Evolutionary conservation across 805 yeast species (phyloP).

Genomic region (Teunomyces kruisii): DNA sequence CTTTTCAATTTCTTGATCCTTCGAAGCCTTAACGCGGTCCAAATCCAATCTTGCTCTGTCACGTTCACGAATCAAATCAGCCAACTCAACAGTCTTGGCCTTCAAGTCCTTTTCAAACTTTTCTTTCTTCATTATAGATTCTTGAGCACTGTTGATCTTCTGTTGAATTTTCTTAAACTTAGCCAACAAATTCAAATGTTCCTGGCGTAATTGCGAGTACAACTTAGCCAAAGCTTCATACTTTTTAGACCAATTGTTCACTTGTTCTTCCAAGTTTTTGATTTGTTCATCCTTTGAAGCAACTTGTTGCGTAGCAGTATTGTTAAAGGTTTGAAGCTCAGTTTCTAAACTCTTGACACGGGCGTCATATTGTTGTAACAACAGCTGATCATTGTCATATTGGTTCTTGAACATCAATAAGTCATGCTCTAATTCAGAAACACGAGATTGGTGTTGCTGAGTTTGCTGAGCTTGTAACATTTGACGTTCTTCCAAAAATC

Average conservation of each 20-base stretch:
- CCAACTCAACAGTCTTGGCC: constrained; percentile 81
- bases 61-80: constrained; percentile 84
- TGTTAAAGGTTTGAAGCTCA: constrained; percentile 61
- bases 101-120: constrained; percentile 79
- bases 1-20: constrained; percentile 63
- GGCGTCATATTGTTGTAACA: constrained; percentile 84
- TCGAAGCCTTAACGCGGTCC: constrained; percentile 65
- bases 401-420: constrained; percentile 72
- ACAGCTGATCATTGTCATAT: constrained; percentile 79
- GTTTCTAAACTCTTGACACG: constrained; percentile 78
- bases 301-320: constrained; percentile 69
- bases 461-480: constrained; percentile 65
- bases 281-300: constrained; percentile 75
- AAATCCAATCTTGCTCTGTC: constrained; percentile 84
- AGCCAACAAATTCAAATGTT: constrained; percentile 75
- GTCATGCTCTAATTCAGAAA: constrained; percentile 80
- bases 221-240: constrained; percentile 87
- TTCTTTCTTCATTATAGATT: constrained; percentile 81
- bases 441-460: constrained; percentile 73
- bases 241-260: constrained; percentile 75
- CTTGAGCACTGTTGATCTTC: constrained; percentile 86
- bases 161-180: constrained; percentile 81
- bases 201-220: constrained; percentile 89
- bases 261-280: constrained; percentile 67
- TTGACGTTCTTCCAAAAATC: constrained; percentile 67